These are phyloP conservation scores for Candida jianshihensis DNA, from an alignment of 805 yeast species.

Conservation along the genomic window DNA sequence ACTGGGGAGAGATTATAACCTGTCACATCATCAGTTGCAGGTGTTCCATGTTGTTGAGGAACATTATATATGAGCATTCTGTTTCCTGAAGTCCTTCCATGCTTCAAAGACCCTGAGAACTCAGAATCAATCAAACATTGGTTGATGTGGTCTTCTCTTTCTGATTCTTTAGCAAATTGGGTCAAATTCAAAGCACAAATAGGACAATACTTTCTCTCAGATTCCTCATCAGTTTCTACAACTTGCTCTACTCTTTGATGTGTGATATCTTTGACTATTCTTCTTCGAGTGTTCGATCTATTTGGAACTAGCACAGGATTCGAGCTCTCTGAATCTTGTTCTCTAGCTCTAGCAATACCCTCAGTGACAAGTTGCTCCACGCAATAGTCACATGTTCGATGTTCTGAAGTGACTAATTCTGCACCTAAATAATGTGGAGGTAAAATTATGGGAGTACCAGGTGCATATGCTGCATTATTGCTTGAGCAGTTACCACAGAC, in stretches of 20 bases:
- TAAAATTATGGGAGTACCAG: conserved; percentile 50
- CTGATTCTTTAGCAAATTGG: conserved; percentile 8
- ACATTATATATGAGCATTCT: conserved; percentile 77
- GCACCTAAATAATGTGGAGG: conserved; percentile 42
- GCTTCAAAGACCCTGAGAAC: conserved; percentile 54
- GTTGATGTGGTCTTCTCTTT: conserved; percentile 61
- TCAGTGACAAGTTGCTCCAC: conserved; percentile 43
- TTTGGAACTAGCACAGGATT: conserved; percentile 10
- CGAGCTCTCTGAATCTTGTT: conserved; percentile 1
- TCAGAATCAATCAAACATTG: conserved; percentile 58
- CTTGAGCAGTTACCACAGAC: conserved; percentile 67
- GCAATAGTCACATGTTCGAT: conserved; percentile 73
- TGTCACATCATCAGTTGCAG: too few species aligned
- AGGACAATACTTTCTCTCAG: conserved; percentile 34
- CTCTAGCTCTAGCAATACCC: conserved; percentile 2
- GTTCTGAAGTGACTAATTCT: conserved; percentile 46
- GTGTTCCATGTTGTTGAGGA: conserved; percentile 9
- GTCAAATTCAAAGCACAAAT: conserved; percentile 24
- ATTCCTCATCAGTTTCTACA: conserved; percentile 20
- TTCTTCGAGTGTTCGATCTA: conserved; percentile 2
- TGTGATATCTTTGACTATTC: conserved; percentile 2
- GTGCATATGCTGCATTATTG: conserved; percentile 44
- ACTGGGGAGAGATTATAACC: conserved; percentile 4
- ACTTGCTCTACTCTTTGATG: conserved; percentile 5
- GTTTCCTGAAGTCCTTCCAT: conserved; percentile 52